Evolutionary conservation across 1,284 basidiomycete species (phyloP), one percentile per base, ranked within the genome.

Genomic region (Rhodotorula glutinis): DNA sequence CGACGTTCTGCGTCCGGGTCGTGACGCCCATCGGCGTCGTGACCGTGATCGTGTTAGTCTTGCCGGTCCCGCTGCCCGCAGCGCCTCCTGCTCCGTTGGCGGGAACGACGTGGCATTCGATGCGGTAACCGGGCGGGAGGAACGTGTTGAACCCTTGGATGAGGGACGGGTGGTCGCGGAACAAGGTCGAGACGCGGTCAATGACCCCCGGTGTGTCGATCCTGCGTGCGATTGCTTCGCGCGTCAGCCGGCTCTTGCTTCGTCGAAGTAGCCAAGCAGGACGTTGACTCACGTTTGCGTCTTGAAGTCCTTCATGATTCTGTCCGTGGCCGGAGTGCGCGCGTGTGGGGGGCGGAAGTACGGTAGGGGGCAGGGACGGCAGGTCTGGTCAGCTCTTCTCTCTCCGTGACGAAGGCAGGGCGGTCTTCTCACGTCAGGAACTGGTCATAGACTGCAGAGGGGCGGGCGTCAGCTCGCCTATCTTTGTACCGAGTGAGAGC

Each of bases 111-210:
- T 88, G 87, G 78, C 93, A 89, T 76, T 98, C 94, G 79, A 98
- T 98, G 71, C 92, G 89, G 81, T 98, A 98, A 44, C 95, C 95
- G 29, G 90, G 86, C 1, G 96, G 96, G 3, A 98, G 85, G 81
- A 98, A 98, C 4, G 95, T 98, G 82, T 99, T 98, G 86, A 98
- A 98, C 43, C 96, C 96, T 80, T 96, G 90, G 64, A 99, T 98
- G 75, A 99, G 89, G 69, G 85, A 80, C 2, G 91, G 92, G 80
- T 98, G 92, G 19, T 93, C 93, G 74, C 91, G 87, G 80, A 99
- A 99, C 53, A 99, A 87, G 72, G 86, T 87, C 3, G 94, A 98
- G 61, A 98, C 95, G 65, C 96, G 90, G 75, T 94, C 88, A 78
- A 99, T 99, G 75, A 98, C 96, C 67, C 94, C 95, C 1, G 95